phyloP scores from a whole-genome alignment of 2,329 filamentous ascomycete genomes.

The Ascochyta viciae-villosae region DNA sequence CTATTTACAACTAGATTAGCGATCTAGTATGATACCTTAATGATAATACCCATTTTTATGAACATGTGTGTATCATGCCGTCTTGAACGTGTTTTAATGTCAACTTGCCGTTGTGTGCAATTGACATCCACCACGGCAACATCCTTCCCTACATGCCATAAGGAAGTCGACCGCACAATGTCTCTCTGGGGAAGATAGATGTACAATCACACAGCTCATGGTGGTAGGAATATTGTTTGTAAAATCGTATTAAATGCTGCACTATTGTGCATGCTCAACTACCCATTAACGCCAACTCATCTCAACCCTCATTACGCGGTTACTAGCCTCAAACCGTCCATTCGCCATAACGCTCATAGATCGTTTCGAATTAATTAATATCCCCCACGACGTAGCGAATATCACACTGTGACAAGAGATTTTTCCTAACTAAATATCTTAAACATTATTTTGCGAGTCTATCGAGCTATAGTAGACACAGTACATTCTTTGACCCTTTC shows the following conservation, averaged over 20 bases:
- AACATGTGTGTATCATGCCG: too few species aligned
- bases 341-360: too few species aligned
- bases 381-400: conserved; percentile 8
- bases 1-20: conserved; percentile 36
- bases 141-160: too few species aligned
- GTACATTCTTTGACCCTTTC: background rate
- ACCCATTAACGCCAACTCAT: background rate
- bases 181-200: too few species aligned
- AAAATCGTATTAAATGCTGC: background rate
- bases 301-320: background rate
- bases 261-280: background rate
- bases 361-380: conserved; percentile 1
- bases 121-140: too few species aligned
- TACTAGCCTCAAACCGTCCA: background rate
- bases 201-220: too few species aligned
- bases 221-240: background rate
- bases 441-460: background rate
- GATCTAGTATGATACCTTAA: conserved; percentile 5
- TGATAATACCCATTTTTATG: conserved; percentile 4
- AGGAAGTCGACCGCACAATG: too few species aligned
- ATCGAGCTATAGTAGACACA: background rate
- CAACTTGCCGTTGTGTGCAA: too few species aligned
- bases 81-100: too few species aligned
- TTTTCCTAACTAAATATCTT: background rate
- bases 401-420: conserved; percentile 3